Percentiles rank a stretch among this genome's conserved stretches.
Conservation (phyloP, 148 eudicot species). For the Cornus controversa region DNA sequence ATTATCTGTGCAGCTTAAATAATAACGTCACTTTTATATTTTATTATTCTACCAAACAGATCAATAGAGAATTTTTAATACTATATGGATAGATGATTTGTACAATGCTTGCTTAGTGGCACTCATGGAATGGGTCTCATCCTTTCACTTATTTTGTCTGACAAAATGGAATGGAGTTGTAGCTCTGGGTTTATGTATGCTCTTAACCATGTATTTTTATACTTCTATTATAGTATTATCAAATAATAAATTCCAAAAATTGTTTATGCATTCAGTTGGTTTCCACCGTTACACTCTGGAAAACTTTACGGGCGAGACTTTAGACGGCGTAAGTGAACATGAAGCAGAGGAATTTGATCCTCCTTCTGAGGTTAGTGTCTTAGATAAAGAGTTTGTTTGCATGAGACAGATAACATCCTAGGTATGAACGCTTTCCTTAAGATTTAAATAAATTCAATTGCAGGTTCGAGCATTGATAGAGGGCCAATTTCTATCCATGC, state of each 20-base stretch:
- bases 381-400: not conserved
- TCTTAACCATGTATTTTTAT: not conserved
- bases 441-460: slow-evolving; percentile 5
- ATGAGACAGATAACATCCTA: not conserved
- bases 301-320: slow-evolving; percentile 53
- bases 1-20: not conserved
- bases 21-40: not conserved
- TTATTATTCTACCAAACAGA: not conserved
- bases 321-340: slow-evolving; percentile 53
- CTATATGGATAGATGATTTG: too few species aligned
- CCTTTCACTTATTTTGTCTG: not conserved
- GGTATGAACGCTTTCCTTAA: not conserved
- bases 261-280: slow-evolving; percentile 49
- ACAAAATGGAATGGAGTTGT: slow-evolving; percentile 1
- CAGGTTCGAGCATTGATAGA: slow-evolving; percentile 86
- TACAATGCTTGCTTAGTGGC: not conserved
- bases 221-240: not conserved
- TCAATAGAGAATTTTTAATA: not conserved
- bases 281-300: slow-evolving; percentile 69
- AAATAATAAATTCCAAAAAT: not conserved
- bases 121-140: not conserved
- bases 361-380: slow-evolving; percentile 59
- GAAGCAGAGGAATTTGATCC: slow-evolving; percentile 78
- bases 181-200: not conserved
- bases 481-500: slow-evolving; percentile 81